phyloP scores from a whole-genome alignment of 73 alveolate species.

The Paramecium primaurelia region DNA sequence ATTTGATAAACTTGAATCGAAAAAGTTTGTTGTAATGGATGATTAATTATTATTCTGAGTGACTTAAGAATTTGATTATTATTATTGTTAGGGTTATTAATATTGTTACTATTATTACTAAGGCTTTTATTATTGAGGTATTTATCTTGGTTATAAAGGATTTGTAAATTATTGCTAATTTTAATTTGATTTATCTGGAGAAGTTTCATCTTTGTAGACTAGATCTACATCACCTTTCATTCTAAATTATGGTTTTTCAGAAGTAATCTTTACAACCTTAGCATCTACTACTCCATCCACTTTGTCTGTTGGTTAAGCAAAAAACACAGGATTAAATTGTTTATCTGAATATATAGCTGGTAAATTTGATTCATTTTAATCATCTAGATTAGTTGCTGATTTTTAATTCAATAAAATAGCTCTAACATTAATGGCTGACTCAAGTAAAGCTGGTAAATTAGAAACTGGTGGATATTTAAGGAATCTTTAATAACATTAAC shows the following conservation, averaged over 20 bases:
- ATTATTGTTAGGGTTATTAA: background rate
- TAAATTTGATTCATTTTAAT: background rate
- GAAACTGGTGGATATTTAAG: conserved; percentile 44
- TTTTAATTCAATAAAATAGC: background rate
- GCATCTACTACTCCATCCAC: background rate
- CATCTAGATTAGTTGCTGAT: background rate
- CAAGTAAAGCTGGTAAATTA: conserved; percentile 24
- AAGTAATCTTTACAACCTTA: background rate
- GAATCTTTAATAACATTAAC: conserved; percentile 55
- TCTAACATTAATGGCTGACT: conserved; percentile 15
- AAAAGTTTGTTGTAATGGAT: background rate
- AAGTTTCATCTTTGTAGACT: conserved; percentile 3
- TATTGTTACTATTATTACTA: background rate
- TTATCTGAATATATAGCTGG: conserved; percentile 2
- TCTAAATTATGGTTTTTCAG: conserved; percentile 31
- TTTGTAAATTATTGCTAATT: background rate
- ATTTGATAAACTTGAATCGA: background rate
- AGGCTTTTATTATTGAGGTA: background rate
- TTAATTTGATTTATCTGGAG: background rate
- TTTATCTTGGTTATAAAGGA: background rate
- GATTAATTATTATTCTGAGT: background rate
- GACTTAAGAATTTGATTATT: background rate
- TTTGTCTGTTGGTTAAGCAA: conserved; percentile 24
- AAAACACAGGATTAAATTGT: background rate
- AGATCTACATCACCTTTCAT: conserved; percentile 46